Evolutionary conservation across 352 stramenopile genomes (phyloP).

Genomic region (Thalassiosira sp.): DNA sequence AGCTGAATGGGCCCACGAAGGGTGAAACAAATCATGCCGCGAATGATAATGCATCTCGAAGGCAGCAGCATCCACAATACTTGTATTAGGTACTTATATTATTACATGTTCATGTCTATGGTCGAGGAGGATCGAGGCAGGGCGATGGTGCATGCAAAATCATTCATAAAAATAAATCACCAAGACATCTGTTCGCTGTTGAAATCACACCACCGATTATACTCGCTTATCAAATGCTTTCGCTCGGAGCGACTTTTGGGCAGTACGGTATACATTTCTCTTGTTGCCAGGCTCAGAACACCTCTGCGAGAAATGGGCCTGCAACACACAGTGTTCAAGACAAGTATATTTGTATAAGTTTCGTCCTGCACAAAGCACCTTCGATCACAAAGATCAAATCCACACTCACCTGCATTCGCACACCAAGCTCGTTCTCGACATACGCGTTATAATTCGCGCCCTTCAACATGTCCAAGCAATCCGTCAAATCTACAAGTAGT

Average conservation of each 20-base stretch:
- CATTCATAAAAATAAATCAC: too few species aligned
- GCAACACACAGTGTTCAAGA: neutral
- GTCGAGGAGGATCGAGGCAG: too few species aligned
- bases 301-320: slow-evolving; percentile 35
- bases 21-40: too few species aligned
- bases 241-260: slow-evolving; percentile 36
- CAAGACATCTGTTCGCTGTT: too few species aligned
- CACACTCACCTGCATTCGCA: slow-evolving; percentile 36
- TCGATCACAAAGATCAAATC: neutral
- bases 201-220: neutral
- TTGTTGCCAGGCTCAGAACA: slow-evolving; percentile 46
- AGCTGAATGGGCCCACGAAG: too few species aligned
- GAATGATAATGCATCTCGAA: too few species aligned
- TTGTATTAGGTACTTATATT: too few species aligned
- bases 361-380: too few species aligned
- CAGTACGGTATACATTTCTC: slow-evolving; percentile 40
- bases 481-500: slow-evolving; percentile 29
- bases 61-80: too few species aligned
- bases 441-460: slow-evolving; percentile 38
- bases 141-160: too few species aligned
- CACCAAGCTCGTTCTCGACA: slow-evolving; percentile 48
- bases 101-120: too few species aligned
- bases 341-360: neutral
- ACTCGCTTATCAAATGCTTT: slow-evolving; percentile 30
- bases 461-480: slow-evolving; percentile 43